Conservation (phyloP, 768 basidiomycete genomes). For the Lentinus brumalis region DNA sequence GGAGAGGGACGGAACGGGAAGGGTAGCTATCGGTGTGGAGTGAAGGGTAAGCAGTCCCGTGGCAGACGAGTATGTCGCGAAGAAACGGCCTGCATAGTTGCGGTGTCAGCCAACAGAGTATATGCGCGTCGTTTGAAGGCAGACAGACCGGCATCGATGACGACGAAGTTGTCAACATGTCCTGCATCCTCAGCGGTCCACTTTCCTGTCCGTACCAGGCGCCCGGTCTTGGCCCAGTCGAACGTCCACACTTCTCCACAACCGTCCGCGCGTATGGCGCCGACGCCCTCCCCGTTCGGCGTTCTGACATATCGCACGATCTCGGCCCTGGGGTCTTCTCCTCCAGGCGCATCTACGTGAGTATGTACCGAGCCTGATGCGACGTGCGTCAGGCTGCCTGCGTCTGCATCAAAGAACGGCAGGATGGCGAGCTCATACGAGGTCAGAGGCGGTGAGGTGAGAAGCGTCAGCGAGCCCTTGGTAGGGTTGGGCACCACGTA, state of each 20-base stretch:
- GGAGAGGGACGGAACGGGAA: conserved; percentile 53
- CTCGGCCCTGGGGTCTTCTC: conserved; percentile 47
- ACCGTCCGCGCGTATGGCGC: conserved; percentile 57
- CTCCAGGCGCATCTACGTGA: conserved; percentile 3
- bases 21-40: conserved; percentile 43
- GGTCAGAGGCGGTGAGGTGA: conserved; percentile 68
- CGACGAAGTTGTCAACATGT: conserved; percentile 66
- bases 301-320: conserved; percentile 73
- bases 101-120: not conserved
- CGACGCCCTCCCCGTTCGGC: conserved; percentile 76
- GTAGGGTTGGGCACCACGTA: conserved; percentile 36
- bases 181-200: conserved; percentile 40
- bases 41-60: conserved; percentile 54
- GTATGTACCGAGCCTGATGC: conserved; percentile 19
- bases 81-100: conserved; percentile 45
- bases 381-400: conserved; percentile 46
- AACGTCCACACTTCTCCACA: conserved; percentile 67
- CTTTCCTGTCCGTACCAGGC: conserved; percentile 47
- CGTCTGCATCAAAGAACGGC: conserved; percentile 61
- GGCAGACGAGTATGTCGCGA: conserved; percentile 60
- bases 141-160: conserved; percentile 62
- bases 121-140: too few species aligned
- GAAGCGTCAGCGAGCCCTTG: conserved; percentile 46
- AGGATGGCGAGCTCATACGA: conserved; percentile 59
- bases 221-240: conserved; percentile 41